Evolutionary conservation across 257 asterid genomes (phyloP).

Genomic region (Verbena officinalis): DNA sequence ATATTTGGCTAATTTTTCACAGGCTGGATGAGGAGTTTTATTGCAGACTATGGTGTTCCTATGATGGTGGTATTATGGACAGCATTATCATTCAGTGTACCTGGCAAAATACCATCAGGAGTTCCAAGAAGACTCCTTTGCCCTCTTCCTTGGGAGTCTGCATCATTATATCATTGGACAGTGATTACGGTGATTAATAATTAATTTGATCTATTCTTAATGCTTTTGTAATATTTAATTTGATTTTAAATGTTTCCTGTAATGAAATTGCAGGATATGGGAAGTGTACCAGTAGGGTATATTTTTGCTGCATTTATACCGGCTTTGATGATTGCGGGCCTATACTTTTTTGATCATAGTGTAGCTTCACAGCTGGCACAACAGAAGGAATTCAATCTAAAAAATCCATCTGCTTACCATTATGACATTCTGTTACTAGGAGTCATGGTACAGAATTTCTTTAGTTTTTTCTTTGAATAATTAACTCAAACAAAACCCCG

Average conservation of each 20-base stretch:
- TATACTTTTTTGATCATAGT: constrained; percentile 91
- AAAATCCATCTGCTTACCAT: constrained; percentile 88
- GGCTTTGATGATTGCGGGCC: constrained; percentile 87
- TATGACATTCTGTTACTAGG: constrained; percentile 78
- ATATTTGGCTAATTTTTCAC: constrained; percentile 21
- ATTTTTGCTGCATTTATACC: constrained; percentile 82
- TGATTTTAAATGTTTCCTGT: neutral
- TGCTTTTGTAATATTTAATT: too few relatives aligned
- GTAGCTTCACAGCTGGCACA: constrained; percentile 95
- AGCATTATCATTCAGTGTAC: constrained; percentile 63
- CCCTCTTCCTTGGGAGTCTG: constrained; percentile 85
- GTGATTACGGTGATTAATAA: constrained; percentile 59
- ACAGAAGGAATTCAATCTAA: constrained; percentile 83
- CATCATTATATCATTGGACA: constrained; percentile 81
- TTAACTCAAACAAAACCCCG: neutral
- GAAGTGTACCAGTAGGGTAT: constrained; percentile 58
- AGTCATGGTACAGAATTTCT: constrained; percentile 58
- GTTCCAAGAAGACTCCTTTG: constrained; percentile 85
- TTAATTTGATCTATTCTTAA: neutral
- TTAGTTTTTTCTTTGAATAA: neutral
- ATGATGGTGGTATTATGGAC: constrained; percentile 86
- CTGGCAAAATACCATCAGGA: constrained; percentile 63
- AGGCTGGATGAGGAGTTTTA: constrained; percentile 77
- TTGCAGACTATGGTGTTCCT: constrained; percentile 96
- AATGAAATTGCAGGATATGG: constrained; percentile 74